A percentile compares a stretch with the other conserved stretches of the same genome.
Evolutionary conservation across 305 asterid genomes (phyloP).

Genomic region (Fraxinus xanthoxyloides): DNA sequence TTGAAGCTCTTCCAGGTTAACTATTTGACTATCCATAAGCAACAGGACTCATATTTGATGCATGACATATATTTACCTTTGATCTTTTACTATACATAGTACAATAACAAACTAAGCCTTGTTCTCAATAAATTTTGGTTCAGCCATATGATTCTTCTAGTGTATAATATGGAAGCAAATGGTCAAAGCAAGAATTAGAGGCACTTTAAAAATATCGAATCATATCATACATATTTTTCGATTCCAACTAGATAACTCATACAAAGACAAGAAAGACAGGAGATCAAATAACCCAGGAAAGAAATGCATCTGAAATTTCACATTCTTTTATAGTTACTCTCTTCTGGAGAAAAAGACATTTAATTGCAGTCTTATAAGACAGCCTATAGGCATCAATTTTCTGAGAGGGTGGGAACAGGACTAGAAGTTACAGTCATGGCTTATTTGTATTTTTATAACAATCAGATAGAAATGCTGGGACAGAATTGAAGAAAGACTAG

Average conservation of each 20-base stretch:
- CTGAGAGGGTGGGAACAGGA: not conserved
- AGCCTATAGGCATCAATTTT: not conserved
- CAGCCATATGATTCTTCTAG: not conserved
- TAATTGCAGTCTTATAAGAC: not conserved
- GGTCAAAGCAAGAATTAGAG: not conserved
- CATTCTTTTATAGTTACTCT: not conserved
- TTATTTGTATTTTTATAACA: not conserved
- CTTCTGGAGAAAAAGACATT: not conserved
- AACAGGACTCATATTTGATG: not conserved
- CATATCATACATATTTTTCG: not conserved
- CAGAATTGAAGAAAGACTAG: conserved; percentile 16
- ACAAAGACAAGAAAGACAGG: not conserved
- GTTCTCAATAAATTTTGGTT: not conserved
- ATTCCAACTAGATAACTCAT: not conserved
- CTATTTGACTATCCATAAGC: not conserved
- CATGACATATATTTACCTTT: not conserved
- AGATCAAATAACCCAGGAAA: conserved; percentile 6
- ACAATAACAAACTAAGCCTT: not conserved
- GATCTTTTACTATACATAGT: not conserved
- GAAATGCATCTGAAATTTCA: conserved; percentile 11
- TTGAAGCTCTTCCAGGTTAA: not conserved
- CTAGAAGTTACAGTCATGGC: not conserved
- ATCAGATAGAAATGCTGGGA: conserved; percentile 12
- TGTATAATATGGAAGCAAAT: not conserved
- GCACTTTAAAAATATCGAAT: not conserved